phyloP scores from a whole-genome alignment of 305 asterid genomes.

The Rubia peregrina region DNA sequence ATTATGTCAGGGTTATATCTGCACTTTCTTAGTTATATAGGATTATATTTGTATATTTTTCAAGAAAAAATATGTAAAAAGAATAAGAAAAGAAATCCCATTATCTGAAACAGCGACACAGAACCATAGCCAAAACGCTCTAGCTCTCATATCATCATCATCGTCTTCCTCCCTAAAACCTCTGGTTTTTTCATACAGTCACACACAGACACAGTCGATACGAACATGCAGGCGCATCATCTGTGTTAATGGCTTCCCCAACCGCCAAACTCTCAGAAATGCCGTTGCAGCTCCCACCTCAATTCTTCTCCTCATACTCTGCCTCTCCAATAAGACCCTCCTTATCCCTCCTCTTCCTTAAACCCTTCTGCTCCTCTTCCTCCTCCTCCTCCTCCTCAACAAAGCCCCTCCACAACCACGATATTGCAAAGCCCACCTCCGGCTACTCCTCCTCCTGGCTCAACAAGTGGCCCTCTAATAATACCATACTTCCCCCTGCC shows the following conservation, averaged over 20 bases:
- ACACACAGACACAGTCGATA: neutral
- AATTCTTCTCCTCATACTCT: slow-evolving; percentile 39
- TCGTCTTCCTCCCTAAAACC: slow-evolving; percentile 27
- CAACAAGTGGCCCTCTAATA: slow-evolving; percentile 55
- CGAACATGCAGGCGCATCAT: slow-evolving; percentile 9
- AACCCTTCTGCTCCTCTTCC: slow-evolving; percentile 41
- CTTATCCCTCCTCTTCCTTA: slow-evolving; percentile 34
- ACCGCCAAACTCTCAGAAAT: slow-evolving; percentile 64
- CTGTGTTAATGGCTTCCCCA: slow-evolving; percentile 43
- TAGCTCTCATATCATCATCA: slow-evolving; percentile 5
- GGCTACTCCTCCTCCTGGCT: slow-evolving; percentile 45
- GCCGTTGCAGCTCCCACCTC: slow-evolving; percentile 37
- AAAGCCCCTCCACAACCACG: slow-evolving; percentile 30
- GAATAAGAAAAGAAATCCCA: too few relatives aligned
- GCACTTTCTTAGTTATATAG: too few relatives aligned
- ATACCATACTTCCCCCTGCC: slow-evolving; percentile 28
- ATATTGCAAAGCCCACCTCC: slow-evolving; percentile 13
- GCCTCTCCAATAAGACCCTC: slow-evolving; percentile 40
- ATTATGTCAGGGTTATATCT: too few relatives aligned
- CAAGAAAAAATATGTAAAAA: too few relatives aligned
- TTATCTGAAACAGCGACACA: neutral
- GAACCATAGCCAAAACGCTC: neutral
- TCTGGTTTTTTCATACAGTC: slow-evolving; percentile 10
- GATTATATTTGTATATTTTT: too few relatives aligned
- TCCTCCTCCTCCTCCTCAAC: slow-evolving; percentile 12